Evolutionary conservation across 2,329 filamentous ascomycete genomes (phyloP).

Genomic region (Lecanoromycetidae sp.): DNA sequence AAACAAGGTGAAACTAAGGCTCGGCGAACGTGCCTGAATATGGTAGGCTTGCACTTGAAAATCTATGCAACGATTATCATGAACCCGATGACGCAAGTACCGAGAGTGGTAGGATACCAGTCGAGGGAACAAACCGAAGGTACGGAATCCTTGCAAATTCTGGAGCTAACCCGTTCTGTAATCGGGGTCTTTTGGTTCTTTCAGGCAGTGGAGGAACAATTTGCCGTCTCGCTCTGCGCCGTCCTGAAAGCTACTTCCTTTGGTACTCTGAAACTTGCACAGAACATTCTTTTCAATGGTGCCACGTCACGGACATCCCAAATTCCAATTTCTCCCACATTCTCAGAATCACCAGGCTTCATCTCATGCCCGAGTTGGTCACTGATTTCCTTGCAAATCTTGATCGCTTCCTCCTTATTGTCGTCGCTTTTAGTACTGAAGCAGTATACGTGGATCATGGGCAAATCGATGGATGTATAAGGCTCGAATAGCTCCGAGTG

Average conservation of each 20-base stretch:
- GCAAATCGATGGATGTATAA: slow-evolving; percentile 49
- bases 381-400: slow-evolving; percentile 57
- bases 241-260: slow-evolving; percentile 63
- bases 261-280: slow-evolving; percentile 80
- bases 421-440: slow-evolving; percentile 75
- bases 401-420: slow-evolving; percentile 45
- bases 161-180: no score
- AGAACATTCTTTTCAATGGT: slow-evolving; percentile 93
- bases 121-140: no score
- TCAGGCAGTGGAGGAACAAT: no score
- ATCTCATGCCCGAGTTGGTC: slow-evolving; percentile 48
- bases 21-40: no score
- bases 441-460: slow-evolving; percentile 86
- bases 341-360: slow-evolving; percentile 35
- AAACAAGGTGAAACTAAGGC: no score
- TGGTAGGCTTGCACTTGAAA: no score
- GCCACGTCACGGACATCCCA: slow-evolving; percentile 72
- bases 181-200: no score
- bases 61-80: no score
- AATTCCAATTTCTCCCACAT: slow-evolving; percentile 44
- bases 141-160: no score
- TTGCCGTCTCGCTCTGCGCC: not conserved
- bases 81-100: no score
- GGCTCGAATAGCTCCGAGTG: slow-evolving; percentile 54
- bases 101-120: no score